Evolutionary conservation across 2,329 filamentous ascomycete genomes (phyloP).

Genomic region (Cercospora zeina): DNA sequence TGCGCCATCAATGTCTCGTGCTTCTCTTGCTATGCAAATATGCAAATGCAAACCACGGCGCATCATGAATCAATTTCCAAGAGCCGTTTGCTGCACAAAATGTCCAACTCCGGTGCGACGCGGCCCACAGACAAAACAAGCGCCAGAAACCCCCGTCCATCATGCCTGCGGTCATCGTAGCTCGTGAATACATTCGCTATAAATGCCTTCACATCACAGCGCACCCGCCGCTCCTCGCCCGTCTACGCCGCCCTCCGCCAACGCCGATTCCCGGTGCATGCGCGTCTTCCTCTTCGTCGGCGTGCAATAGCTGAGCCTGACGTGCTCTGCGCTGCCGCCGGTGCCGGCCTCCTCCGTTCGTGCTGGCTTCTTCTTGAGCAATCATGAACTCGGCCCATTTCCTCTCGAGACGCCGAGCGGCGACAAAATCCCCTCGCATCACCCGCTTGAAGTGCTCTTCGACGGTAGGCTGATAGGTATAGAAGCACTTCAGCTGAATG

Average conservation of each 20-base stretch:
- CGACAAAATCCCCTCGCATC: slow-evolving; percentile 69
- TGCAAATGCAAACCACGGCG: not conserved
- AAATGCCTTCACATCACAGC: slow-evolving; percentile 45
- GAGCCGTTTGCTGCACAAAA: not conserved
- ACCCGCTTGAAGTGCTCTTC: slow-evolving; percentile 91
- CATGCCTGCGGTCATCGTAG: not conserved
- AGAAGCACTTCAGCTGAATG: slow-evolving; percentile 88
- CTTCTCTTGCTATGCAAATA: not conserved
- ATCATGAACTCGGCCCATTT: slow-evolving; percentile 97
- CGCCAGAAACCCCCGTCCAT: not conserved
- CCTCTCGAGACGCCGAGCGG: slow-evolving; percentile 76
- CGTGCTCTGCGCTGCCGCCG: slow-evolving; percentile 74
- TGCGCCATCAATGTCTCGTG: not conserved
- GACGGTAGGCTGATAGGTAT: slow-evolving; percentile 91
- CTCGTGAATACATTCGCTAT: not conserved
- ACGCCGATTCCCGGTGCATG: slow-evolving; percentile 31
- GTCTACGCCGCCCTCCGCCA: slow-evolving; percentile 47
- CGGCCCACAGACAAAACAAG: not conserved
- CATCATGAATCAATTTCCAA: not conserved
- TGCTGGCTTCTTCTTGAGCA: slow-evolving; percentile 78
- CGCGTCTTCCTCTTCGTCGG: slow-evolving; percentile 70
- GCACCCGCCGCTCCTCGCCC: slow-evolving; percentile 53
- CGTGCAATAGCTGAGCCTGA: slow-evolving; percentile 77
- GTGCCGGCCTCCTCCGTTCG: slow-evolving; percentile 64
- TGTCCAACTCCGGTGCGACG: not conserved